Percentiles rank a stretch among this genome's conserved stretches.
Conservation (phyloP, 305 asterid genomes). For the Petunia hybrid region DNA sequence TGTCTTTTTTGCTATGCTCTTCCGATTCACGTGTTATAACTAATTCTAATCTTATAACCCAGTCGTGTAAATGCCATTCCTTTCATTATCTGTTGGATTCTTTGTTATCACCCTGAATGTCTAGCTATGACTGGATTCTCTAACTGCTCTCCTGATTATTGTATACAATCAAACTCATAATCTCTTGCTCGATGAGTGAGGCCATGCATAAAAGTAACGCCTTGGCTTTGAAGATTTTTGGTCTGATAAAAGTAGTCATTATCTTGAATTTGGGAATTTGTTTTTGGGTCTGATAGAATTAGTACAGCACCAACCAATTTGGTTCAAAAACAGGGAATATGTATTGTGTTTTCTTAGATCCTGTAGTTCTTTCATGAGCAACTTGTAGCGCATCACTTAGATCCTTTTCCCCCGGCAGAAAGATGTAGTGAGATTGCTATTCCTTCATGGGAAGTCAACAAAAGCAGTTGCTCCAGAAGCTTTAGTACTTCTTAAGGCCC, state of each 20-base stretch:
- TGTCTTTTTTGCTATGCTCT: neutral
- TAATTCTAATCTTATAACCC: slow-evolving; percentile 14
- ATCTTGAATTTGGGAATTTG: neutral
- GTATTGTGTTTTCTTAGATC: neutral
- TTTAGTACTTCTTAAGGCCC: too few relatives aligned
- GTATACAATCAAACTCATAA: neutral
- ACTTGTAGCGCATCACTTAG: too few relatives aligned
- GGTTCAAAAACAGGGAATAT: neutral
- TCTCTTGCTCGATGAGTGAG: neutral
- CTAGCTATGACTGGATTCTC: slow-evolving; percentile 12
- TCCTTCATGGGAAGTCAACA: too few relatives aligned
- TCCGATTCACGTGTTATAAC: slow-evolving; percentile 1
- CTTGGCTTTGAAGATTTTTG: neutral
- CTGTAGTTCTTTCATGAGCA: neutral
- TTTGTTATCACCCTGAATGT: neutral
- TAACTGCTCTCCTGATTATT: neutral
- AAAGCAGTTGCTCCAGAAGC: too few relatives aligned
- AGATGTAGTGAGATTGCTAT: too few relatives aligned
- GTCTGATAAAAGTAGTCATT: neutral
- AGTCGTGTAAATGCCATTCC: neutral
- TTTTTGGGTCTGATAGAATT: neutral
- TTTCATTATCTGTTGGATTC: neutral
- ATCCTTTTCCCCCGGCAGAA: too few relatives aligned
- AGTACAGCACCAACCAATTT: neutral
- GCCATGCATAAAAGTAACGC: neutral